A percentile compares a stretch with the other conserved stretches of the same genome.
phyloP scores from a whole-genome alignment of 768 basidiomycete species.

The Mycena capillaripes region DNA sequence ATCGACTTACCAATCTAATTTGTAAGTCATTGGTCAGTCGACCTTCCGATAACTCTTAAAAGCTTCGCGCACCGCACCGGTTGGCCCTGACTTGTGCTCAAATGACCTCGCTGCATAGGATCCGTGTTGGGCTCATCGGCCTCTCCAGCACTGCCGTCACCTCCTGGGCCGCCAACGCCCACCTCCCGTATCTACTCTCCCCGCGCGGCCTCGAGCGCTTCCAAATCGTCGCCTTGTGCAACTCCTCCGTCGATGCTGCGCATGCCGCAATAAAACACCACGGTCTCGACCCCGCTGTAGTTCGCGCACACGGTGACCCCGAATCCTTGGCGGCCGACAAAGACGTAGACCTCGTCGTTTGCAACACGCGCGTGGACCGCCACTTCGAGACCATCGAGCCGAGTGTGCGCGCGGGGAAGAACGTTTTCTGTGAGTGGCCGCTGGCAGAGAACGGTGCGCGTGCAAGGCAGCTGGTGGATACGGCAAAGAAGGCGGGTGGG shows the following conservation, averaged over 20 bases:
- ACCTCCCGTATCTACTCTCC: conserved; percentile 27
- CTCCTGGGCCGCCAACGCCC: conserved; percentile 24
- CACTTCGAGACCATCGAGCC: conserved; percentile 21
- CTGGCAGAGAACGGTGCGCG: conserved; percentile 35
- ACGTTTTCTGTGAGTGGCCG: conserved; percentile 45
- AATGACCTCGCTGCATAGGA: not conserved
- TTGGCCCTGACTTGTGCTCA: too few relatives aligned
- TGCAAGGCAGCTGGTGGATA: conserved; percentile 31
- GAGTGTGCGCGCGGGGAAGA: conserved; percentile 16
- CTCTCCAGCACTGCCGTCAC: conserved; percentile 27
- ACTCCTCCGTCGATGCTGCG: conserved; percentile 13
- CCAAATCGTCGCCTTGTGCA: conserved; percentile 27
- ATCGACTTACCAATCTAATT: too few relatives aligned
- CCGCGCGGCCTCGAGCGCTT: conserved; percentile 21
- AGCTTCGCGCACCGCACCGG: too few relatives aligned
- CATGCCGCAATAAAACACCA: not conserved
- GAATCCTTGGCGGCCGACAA: conserved; percentile 17
- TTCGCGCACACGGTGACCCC: conserved; percentile 14
- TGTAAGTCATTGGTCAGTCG: too few relatives aligned
- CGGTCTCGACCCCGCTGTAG: not conserved
- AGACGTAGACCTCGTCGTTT: conserved; percentile 29
- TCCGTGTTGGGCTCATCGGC: conserved; percentile 31
- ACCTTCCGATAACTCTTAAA: too few relatives aligned
- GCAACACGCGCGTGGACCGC: conserved; percentile 20
- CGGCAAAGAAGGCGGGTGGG: conserved; percentile 29